Conservation (phyloP, 805 yeast genomes). For the Pichia insulana region DNA sequence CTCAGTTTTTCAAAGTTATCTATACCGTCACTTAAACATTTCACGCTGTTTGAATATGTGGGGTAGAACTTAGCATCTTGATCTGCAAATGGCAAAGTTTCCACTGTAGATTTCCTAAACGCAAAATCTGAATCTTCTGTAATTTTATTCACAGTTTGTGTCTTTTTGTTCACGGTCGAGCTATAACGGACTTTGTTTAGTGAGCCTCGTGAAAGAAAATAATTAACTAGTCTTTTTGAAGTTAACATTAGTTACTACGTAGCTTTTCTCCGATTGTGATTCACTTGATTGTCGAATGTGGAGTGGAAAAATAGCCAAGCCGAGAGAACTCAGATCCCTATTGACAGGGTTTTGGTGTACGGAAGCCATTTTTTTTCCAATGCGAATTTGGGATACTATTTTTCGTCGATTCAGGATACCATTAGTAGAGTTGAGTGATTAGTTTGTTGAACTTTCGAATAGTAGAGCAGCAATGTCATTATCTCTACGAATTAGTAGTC, state of each 20-base stretch:
- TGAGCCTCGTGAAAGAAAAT: too few species aligned
- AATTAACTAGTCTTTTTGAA: too few species aligned
- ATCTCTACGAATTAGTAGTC: constrained; percentile 1
- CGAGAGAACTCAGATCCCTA: too few species aligned
- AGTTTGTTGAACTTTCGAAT: too few species aligned
- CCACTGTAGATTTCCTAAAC: constrained; percentile 20
- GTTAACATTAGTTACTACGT: too few species aligned
- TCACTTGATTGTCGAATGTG: too few species aligned
- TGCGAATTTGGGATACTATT: neutral
- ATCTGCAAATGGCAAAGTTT: constrained; percentile 3
- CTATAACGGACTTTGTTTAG: neutral
- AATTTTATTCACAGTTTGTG: constrained; percentile 6
- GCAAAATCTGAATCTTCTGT: constrained; percentile 28
- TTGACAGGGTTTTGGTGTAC: neutral
- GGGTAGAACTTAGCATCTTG: constrained; percentile 25
- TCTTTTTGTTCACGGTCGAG: neutral
- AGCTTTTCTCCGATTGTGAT: too few species aligned
- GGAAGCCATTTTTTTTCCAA: neutral
- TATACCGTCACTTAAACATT: neutral
- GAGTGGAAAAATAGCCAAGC: too few species aligned
- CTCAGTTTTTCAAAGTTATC: constrained; percentile 19
- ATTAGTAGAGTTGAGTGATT: neutral
- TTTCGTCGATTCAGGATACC: neutral
- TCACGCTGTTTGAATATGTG: constrained; percentile 8
- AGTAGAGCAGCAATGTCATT: neutral